These are phyloP conservation scores for Termitomyces bulborhizus DNA, from an alignment of 768 basidiomycete genomes.

Conservation along the genomic window DNA sequence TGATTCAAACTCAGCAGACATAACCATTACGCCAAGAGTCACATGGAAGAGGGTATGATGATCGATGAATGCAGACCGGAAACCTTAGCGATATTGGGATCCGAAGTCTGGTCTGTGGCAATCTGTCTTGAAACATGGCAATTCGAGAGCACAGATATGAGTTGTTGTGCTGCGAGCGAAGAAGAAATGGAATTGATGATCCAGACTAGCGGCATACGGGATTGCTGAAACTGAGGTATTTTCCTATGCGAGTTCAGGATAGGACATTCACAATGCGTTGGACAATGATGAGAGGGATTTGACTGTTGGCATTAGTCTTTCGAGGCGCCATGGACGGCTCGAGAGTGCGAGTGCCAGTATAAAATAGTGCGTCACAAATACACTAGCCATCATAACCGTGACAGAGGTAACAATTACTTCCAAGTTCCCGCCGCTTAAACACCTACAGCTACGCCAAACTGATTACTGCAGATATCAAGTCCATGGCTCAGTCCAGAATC, in stretches of 20 bases:
- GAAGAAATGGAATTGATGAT: neutral
- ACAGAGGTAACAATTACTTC: too few relatives aligned
- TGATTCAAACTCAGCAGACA: constrained; percentile 17
- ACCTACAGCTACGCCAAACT: too few relatives aligned
- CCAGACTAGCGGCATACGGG: neutral
- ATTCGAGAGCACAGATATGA: neutral
- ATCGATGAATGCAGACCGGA: constrained; percentile 57
- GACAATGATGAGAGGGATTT: neutral
- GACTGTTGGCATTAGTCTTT: neutral
- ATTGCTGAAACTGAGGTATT: neutral
- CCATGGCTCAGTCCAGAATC: too few relatives aligned
- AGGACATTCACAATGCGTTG: neutral
- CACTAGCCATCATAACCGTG: too few relatives aligned
- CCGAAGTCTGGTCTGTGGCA: neutral
- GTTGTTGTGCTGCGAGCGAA: constrained; percentile 1
- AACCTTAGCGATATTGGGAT: constrained; percentile 10
- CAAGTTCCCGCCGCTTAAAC: too few relatives aligned
- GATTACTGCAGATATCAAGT: too few relatives aligned
- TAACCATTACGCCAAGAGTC: constrained; percentile 70
- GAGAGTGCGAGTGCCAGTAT: too few relatives aligned
- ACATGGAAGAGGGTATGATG: constrained; percentile 61
- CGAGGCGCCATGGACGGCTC: too few relatives aligned
- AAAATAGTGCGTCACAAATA: too few relatives aligned
- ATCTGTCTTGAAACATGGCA: neutral
- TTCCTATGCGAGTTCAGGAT: neutral